Evolutionary conservation across 805 yeast genomes (phyloP).

Genomic region (Brettanomyces naardenensis): DNA sequence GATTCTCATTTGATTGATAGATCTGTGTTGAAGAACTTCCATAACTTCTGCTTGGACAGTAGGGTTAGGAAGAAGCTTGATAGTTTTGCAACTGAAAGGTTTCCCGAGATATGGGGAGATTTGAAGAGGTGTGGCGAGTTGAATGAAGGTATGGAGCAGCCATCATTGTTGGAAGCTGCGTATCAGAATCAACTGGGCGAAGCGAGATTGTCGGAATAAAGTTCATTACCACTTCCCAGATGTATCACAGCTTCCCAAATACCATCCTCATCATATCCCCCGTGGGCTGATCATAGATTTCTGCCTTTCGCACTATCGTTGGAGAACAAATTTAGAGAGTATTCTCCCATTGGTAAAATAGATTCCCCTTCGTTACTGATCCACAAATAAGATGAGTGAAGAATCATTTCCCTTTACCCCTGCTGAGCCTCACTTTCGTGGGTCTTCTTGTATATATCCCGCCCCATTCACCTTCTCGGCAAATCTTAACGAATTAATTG

Average conservation of each 20-base stretch:
- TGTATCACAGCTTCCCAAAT: no score
- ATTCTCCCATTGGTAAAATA: no score
- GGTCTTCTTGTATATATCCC: slow-evolving; percentile 29
- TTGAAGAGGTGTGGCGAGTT: slow-evolving; percentile 26
- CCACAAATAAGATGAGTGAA: no score
- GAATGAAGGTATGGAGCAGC: slow-evolving; percentile 23
- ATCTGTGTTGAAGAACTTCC: slow-evolving; percentile 39
- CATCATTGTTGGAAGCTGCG: slow-evolving; percentile 21
- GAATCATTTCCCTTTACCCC: no score
- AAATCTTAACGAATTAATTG: slow-evolving; percentile 78
- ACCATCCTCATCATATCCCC: no score
- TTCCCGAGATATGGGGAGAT: slow-evolving; percentile 30
- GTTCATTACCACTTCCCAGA: slow-evolving; percentile 8
- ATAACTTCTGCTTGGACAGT: slow-evolving; percentile 36
- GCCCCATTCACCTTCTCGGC: slow-evolving; percentile 72
- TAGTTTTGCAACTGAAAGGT: slow-evolving; percentile 31
- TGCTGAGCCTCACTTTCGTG: no score
- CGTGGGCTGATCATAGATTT: no score
- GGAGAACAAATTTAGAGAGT: no score
- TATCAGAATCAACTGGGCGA: no score
- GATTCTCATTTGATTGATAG: slow-evolving; percentile 30
- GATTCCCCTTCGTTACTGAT: no score
- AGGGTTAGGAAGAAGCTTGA: slow-evolving; percentile 28
- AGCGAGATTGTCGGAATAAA: no score
- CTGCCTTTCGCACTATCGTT: no score